Base-by-base conservation (phyloP, 805 yeast species). In the Scheffersomyces spartinae region DNA sequence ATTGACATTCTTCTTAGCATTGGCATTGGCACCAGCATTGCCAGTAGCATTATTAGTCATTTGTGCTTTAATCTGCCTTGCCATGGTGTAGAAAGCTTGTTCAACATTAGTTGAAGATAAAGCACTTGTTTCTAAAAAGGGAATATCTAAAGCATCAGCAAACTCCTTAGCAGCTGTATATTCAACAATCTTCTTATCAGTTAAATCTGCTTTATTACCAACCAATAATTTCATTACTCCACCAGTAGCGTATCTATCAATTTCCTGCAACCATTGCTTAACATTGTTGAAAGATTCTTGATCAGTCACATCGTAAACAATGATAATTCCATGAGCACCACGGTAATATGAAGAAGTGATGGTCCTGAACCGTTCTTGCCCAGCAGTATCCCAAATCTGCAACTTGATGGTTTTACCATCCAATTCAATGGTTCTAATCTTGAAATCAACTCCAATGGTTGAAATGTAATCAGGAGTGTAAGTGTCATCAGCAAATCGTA, bases 381-480 rank as follows among this genome's bases (percentile, higher is more conserved):
- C 98, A 8, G 97, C 98, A 29, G 98, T 91, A 52, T 91, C 98
- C 98, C 98, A 91, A 49, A 91, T 88, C 63, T 91, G 98, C 49
- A 91, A 71, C 61, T 91, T 91, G 52, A 91, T 91, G 28, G 94
- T 83, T 65, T 91, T 91, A 38, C 97, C 97, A 43, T 91, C 96
- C 33, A 91, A 67, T 51, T 91, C 97, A 29, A 81, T 79, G 26
- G 91, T 81, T 62, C 85, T 75, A 51, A 80, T 80, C 51, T 73
- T 73, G 67, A 91, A 91, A 54, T 91, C 98, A 27, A 91, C 97
- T 30, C 98, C 98, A 50, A 91, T 91, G 23, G 98, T 91, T 30
- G 95, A 83, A 47, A 91, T 86, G 61, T 88, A 91, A 44, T 91
- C 95, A 44, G 86, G 94, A 23, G 95, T 85, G 63, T 85, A 88